Conservation (phyloP, 1,284 basidiomycete genomes). For the Anthracocystis setariae region DNA sequence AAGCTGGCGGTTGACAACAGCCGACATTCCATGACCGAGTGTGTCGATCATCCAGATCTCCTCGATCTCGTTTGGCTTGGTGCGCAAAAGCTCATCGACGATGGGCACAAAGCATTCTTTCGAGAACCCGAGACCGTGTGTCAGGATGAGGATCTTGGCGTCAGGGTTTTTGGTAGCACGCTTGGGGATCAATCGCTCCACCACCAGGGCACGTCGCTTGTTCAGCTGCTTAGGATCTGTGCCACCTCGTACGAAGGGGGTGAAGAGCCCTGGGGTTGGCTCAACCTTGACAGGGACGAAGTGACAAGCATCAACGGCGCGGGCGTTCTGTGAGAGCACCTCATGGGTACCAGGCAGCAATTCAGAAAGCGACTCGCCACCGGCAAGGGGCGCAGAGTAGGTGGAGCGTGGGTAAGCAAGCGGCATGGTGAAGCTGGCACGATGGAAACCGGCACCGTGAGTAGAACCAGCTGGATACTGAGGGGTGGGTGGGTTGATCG, state of each 20-base stretch:
- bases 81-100: slow-evolving; percentile 35
- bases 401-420: slow-evolving; percentile 40
- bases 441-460: slow-evolving; percentile 31
- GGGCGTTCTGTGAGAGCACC: slow-evolving; percentile 41
- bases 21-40: slow-evolving; percentile 44
- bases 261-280: slow-evolving; percentile 42
- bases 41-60: slow-evolving; percentile 51
- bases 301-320: slow-evolving; percentile 42
- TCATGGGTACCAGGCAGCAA: slow-evolving; percentile 43
- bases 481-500: slow-evolving; percentile 35
- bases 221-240: slow-evolving; percentile 41
- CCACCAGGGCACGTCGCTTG: slow-evolving; percentile 39
- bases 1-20: slow-evolving; percentile 45
- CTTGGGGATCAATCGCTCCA: slow-evolving; percentile 40
- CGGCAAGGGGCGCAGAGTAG: slow-evolving; percentile 42
- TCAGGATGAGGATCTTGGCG: slow-evolving; percentile 42
- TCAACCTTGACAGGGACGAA: slow-evolving; percentile 44
- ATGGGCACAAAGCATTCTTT: slow-evolving; percentile 46
- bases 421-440: slow-evolving; percentile 42
- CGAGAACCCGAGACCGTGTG: slow-evolving; percentile 43
- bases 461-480: slow-evolving; percentile 34
- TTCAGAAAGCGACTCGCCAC: slow-evolving; percentile 41
- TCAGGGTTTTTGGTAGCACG: slow-evolving; percentile 31
- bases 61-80: slow-evolving; percentile 35
- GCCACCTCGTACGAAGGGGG: slow-evolving; percentile 36